Conservation (phyloP, 78 protist genomes). For the Dictyostelium capitatum region DNA sequence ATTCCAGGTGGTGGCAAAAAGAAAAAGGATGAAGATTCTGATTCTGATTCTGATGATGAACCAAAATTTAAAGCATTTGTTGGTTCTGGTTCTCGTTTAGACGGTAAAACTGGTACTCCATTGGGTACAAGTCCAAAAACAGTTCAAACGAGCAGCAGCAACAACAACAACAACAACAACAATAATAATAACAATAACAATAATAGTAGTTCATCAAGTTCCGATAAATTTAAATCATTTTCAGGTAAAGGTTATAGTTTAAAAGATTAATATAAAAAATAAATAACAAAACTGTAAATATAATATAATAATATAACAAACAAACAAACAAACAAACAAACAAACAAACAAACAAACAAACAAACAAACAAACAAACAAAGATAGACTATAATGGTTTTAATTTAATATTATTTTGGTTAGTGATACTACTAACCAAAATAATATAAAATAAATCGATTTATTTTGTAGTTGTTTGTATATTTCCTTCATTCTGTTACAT, state of each 20-base stretch:
- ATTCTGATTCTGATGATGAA: conserved; percentile 45
- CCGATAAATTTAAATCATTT: conserved; percentile 43
- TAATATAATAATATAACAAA: background rate
- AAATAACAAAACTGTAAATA: background rate
- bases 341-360: too few species aligned
- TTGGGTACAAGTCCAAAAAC: conserved; percentile 21
- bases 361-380: too few species aligned
- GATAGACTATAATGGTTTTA: too few species aligned
- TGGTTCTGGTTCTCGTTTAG: conserved; percentile 59
- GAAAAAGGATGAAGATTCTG: conserved; percentile 30
- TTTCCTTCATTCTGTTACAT: too few species aligned
- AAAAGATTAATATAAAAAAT: conserved; percentile 18
- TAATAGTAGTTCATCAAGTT: background rate
- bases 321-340: too few species aligned
- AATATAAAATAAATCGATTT: too few species aligned
- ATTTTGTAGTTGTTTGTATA: too few species aligned
- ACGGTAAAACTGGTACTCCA: conserved; percentile 64
- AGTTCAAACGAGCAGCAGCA: too few species aligned
- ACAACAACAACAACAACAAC: background rate
- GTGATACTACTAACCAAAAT: too few species aligned
- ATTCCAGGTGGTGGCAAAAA: conserved; percentile 48
- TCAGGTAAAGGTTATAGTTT: conserved; percentile 78
- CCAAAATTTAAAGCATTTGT: conserved; percentile 70
- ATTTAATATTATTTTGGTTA: too few species aligned
- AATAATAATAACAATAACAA: conserved; percentile 15